Percentiles rank a stretch among this genome's conserved stretches.
Evolutionary conservation across 495 filamentous ascomycete genomes (phyloP).

Genomic region (Oidiodendron maius): DNA sequence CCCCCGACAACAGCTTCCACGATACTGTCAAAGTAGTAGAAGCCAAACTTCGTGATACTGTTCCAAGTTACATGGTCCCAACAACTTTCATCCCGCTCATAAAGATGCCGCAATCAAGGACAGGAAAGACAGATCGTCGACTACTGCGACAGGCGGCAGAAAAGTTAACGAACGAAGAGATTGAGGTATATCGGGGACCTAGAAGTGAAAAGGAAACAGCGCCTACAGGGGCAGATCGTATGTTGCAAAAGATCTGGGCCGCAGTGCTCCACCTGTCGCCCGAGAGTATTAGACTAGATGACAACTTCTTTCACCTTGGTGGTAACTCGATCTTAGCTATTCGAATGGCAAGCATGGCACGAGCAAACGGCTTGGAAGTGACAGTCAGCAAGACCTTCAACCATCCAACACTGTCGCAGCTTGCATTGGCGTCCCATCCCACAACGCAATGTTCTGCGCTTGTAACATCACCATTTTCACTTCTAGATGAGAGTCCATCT

Average conservation of each 20-base stretch:
- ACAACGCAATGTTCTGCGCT: no score
- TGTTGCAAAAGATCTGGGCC: no score
- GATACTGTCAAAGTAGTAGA: no score
- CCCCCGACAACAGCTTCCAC: no score
- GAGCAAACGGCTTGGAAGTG: conserved; percentile 12
- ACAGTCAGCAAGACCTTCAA: conserved; percentile 11
- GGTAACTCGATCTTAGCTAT: conserved; percentile 34
- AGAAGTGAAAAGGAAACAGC: no score
- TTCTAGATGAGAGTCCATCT: no score
- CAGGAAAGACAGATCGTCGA: background rate
- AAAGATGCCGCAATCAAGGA: background rate
- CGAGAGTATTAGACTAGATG: conserved; percentile 14
- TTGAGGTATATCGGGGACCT: no score
- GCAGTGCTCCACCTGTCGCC: conserved; percentile 42
- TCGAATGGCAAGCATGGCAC: conserved; percentile 16
- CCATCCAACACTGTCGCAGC: background rate
- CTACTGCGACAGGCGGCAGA: background rate
- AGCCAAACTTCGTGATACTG: no score
- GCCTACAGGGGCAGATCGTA: no score
- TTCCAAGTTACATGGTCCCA: background rate
- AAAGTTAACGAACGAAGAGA: no score
- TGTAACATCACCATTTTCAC: no score
- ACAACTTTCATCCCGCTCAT: background rate
- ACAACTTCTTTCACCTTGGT: conserved; percentile 25
- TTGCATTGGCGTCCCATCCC: no score